Conservation (phyloP, 148 eudicot genomes). For the Beta vulgaris region DNA sequence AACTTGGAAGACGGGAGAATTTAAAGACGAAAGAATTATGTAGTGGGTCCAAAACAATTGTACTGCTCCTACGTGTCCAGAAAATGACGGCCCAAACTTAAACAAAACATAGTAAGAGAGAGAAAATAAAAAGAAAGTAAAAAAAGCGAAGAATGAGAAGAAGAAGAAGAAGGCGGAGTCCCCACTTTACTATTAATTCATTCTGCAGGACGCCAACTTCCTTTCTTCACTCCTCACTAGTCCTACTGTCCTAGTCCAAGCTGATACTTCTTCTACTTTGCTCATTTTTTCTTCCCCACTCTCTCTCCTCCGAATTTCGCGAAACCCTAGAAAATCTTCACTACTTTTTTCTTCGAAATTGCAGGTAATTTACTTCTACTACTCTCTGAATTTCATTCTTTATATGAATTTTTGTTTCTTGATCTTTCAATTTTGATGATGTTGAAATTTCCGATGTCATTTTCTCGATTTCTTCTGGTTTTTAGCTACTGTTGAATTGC, state of each 20-base stretch:
- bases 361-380: not conserved
- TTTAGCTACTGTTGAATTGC: not conserved
- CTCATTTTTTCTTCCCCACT: not conserved
- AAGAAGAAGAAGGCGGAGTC: not conserved
- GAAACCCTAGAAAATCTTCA: slow-evolving; percentile 19
- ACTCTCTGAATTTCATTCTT: not conserved
- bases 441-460: not conserved
- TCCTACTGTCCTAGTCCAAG: not conserved
- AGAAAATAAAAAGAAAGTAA: not conserved
- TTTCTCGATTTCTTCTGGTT: not conserved
- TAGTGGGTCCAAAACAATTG: not conserved
- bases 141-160: not conserved
- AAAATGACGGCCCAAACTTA: slow-evolving; percentile 19
- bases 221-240: not conserved
- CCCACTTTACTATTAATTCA: not conserved
- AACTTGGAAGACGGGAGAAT: too few relatives aligned
- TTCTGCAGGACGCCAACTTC: not conserved
- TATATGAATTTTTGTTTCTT: not conserved
- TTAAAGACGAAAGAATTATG: too few relatives aligned
- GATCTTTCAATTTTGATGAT: not conserved
- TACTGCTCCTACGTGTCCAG: slow-evolving; percentile 3
- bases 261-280: not conserved
- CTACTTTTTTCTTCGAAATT: not conserved
- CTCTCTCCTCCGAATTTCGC: not conserved
- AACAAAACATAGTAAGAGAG: too few relatives aligned